A percentile compares a stretch with the other conserved stretches of the same genome.
These are phyloP conservation scores for Metschnikowia rubicola DNA, from an alignment of 805 yeast species.

Conservation along the genomic window DNA sequence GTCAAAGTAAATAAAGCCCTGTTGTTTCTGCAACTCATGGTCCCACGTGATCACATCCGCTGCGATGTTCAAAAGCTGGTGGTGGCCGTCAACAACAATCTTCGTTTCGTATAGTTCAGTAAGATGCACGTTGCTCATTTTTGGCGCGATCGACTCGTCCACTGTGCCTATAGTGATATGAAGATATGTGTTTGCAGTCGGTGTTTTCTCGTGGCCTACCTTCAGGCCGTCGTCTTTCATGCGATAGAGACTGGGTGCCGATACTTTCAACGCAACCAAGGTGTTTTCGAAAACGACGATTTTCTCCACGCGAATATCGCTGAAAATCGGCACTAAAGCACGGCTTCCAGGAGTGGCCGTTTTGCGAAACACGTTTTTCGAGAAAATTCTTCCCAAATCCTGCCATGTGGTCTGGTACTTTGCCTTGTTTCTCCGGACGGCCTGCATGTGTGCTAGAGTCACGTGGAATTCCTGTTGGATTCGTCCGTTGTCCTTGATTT, in stretches of 20 bases:
- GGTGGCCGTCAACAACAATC: slow-evolving; percentile 5
- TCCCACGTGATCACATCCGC: slow-evolving; percentile 10
- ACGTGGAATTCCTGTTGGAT: slow-evolving; percentile 61
- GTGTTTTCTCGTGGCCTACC: slow-evolving; percentile 21
- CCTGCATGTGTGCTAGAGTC: slow-evolving; percentile 52
- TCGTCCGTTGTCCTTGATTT: slow-evolving; percentile 28
- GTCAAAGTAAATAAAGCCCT: slow-evolving; percentile 9
- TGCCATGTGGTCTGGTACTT: slow-evolving; percentile 7
- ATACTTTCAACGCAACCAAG: slow-evolving; percentile 53
- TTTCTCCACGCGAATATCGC: slow-evolving; percentile 40
- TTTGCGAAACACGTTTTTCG: slow-evolving; percentile 19
- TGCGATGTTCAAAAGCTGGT: not conserved
- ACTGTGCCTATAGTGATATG: slow-evolving; percentile 76
- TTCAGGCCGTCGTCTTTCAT: slow-evolving; percentile 7
- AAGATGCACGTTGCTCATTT: slow-evolving; percentile 14
- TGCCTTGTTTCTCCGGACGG: slow-evolving; percentile 10
- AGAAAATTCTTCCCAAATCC: slow-evolving; percentile 11
- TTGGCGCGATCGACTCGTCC: slow-evolving; percentile 9
- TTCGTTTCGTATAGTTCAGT: slow-evolving; percentile 3
- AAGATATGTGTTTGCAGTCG: slow-evolving; percentile 33
- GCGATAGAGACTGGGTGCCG: slow-evolving; percentile 19
- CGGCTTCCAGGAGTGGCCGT: slow-evolving; percentile 24
- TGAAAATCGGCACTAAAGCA: slow-evolving; percentile 18
- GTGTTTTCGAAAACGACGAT: slow-evolving; percentile 47
- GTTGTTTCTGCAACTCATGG: slow-evolving; percentile 6